Conservation (phyloP, 2,329 filamentous ascomycete species). For the Sordariomycetes sp. region DNA sequence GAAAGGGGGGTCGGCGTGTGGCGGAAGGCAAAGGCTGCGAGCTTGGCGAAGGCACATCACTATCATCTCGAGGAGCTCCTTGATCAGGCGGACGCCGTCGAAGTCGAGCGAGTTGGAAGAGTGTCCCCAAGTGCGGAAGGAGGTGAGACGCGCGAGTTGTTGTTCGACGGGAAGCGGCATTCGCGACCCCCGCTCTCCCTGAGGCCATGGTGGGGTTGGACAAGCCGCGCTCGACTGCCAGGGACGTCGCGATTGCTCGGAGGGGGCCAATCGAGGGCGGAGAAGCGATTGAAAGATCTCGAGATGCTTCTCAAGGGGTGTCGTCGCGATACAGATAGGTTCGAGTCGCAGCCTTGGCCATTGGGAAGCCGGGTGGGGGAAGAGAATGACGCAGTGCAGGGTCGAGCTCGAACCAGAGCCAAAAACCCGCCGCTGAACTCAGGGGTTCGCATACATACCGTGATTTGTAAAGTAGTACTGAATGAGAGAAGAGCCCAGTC, state of each 20-base stretch:
- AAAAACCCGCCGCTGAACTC: too few species aligned
- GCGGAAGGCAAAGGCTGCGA: too few species aligned
- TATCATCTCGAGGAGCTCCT: too few species aligned
- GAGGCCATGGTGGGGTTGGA: slow-evolving; percentile 5
- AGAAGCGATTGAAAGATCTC: background rate
- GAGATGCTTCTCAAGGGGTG: background rate
- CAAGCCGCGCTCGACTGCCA: background rate
- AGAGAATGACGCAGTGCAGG: slow-evolving; percentile 1
- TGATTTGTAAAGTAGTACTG: too few species aligned
- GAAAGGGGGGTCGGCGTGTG: background rate
- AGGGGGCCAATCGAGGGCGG: background rate
- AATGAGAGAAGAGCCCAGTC: too few species aligned
- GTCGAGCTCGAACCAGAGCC: background rate
- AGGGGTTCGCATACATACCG: too few species aligned
- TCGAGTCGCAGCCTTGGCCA: background rate
- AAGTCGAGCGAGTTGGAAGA: too few species aligned
- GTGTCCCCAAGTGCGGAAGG: too few species aligned
- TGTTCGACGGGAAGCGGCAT: background rate
- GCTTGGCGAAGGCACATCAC: too few species aligned
- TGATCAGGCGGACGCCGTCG: too few species aligned
- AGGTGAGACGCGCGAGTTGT: background rate
- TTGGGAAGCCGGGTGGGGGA: background rate
- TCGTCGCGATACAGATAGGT: slow-evolving; percentile 1
- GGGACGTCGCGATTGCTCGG: background rate
- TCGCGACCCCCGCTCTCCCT: slow-evolving; percentile 4